Evolutionary conservation across 1,284 basidiomycete genomes (phyloP).

Genomic region (Ustanciosporium gigantosporum): DNA sequence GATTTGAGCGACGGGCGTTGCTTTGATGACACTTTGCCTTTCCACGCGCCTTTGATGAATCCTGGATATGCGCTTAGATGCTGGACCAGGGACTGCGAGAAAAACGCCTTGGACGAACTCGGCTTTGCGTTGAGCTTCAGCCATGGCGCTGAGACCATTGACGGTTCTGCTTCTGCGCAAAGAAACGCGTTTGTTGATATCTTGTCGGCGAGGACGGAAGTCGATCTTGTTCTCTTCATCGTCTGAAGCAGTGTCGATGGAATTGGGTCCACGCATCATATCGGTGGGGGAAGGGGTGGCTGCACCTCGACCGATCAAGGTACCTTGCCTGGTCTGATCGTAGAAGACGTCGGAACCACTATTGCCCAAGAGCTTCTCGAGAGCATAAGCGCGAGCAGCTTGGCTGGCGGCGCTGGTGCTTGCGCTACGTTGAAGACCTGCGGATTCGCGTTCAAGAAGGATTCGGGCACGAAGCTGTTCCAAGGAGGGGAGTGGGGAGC

Average conservation of each 20-base stretch:
- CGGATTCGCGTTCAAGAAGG: constrained; percentile 46
- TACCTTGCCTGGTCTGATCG: constrained; percentile 37
- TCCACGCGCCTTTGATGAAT: constrained; percentile 27
- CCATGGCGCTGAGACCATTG: constrained; percentile 48
- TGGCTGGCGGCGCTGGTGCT: constrained; percentile 54
- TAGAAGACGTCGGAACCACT: constrained; percentile 38
- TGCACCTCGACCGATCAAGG: constrained; percentile 20
- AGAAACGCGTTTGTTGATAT: constrained; percentile 13
- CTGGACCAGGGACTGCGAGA: constrained; percentile 34
- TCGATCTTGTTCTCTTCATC: constrained; percentile 23
- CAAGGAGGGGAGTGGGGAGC: constrained; percentile 52
- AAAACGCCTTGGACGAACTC: constrained; percentile 42
- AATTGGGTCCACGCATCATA: no score
- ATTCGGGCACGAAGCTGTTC: constrained; percentile 56
- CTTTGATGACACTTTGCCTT: constrained; percentile 15
- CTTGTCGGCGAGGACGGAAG: constrained; percentile 11
- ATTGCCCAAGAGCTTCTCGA: constrained; percentile 57
- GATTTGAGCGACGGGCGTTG: not conserved
- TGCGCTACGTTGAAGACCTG: constrained; percentile 46
- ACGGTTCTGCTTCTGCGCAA: constrained; percentile 42
- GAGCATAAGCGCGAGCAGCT: constrained; percentile 55
- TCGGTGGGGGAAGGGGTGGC: constrained; percentile 21
- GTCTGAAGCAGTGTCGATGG: constrained; percentile 28
- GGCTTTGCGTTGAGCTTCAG: constrained; percentile 44
- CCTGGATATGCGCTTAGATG: constrained; percentile 34